Evolutionary conservation across 768 basidiomycete genomes (phyloP).

Genomic region (Mycena belliarum): DNA sequence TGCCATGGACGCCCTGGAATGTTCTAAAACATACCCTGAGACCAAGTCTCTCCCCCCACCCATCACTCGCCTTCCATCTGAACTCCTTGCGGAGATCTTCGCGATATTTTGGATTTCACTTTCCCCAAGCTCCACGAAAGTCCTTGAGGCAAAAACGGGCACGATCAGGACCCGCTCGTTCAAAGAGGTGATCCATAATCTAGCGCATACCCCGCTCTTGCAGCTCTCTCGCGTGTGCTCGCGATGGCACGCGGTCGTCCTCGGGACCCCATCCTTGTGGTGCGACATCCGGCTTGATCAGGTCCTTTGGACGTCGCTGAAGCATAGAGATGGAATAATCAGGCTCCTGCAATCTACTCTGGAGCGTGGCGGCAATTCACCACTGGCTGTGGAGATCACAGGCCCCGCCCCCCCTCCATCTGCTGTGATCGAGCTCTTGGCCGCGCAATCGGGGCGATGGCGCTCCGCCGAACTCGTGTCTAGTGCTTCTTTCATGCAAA

Average conservation of each 20-base stretch:
- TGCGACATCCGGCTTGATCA: neutral
- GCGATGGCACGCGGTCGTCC: neutral
- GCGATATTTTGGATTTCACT: no score
- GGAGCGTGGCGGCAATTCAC: neutral
- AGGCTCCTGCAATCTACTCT: neutral
- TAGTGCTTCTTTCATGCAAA: neutral
- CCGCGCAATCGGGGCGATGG: neutral
- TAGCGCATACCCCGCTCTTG: neutral
- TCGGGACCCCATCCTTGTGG: neutral
- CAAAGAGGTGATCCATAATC: no score
- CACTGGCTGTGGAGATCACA: neutral
- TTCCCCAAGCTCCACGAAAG: no score
- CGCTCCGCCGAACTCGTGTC: neutral
- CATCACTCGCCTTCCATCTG: no score
- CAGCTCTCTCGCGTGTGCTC: neutral
- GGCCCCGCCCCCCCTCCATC: neutral
- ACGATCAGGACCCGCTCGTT: no score
- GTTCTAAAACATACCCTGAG: no score
- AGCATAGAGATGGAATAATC: neutral
- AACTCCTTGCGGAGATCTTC: no score
- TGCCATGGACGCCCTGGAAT: no score
- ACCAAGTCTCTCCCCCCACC: no score
- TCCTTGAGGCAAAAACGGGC: no score
- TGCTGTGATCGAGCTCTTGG: neutral
- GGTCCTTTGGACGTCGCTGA: neutral